A percentile compares a stretch with the other conserved stretches of the same genome.
Conservation (phyloP, 306 rosid genomes). For the Prunus armeniaca region DNA sequence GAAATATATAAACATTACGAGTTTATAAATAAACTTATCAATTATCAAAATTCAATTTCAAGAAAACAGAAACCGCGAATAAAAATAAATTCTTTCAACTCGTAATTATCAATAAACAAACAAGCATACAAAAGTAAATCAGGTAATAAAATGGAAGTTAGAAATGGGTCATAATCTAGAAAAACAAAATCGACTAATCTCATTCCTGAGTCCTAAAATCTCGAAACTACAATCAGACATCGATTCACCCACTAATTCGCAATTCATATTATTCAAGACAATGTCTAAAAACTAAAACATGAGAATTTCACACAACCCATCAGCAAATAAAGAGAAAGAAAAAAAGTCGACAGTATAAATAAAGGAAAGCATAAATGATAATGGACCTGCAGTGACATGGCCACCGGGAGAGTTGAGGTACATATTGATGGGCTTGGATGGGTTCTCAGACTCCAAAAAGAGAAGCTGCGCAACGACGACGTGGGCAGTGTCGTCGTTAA, state of each 20-base stretch:
- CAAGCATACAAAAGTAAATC: not conserved
- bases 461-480: constrained; percentile 98
- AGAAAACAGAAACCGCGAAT: not conserved
- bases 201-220: not conserved
- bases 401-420: constrained; percentile 98
- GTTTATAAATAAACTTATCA: not conserved
- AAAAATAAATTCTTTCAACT: not conserved
- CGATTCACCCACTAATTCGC: not conserved
- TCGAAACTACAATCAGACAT: not conserved
- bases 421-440: constrained; percentile 85
- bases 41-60: not conserved
- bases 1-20: not conserved
- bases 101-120: not conserved
- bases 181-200: not conserved
- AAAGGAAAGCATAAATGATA: too few relatives aligned
- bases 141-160: not conserved
- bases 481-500: constrained; percentile 90
- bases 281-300: not conserved
- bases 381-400: constrained; percentile 82
- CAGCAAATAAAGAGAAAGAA: not conserved
- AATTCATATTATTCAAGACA: not conserved
- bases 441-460: constrained; percentile 92
- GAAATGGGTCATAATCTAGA: not conserved
- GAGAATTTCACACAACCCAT: not conserved
- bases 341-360: not conserved